Evolutionary conservation across 2,329 filamentous ascomycete genomes (phyloP), one percentile per base, ranked within the genome.

Genomic region (Lasiodiplodia citricola): DNA sequence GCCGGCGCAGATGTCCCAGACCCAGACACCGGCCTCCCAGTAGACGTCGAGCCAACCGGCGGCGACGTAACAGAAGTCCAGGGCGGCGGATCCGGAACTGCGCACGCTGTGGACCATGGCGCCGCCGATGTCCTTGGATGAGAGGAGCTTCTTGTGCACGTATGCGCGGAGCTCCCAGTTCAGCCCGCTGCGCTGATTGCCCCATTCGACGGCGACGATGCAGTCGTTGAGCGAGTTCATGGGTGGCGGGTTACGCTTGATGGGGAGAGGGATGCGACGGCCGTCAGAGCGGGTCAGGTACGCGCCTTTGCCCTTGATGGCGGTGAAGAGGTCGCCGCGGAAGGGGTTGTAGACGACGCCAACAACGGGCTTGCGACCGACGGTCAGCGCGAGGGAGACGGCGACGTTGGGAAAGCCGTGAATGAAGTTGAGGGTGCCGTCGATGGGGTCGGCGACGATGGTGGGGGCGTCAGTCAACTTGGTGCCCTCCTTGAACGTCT

Each of bases 31-130:
- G 4, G 75, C 77, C 68, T 80, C 79, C 78, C 78, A 80, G 66
- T 79, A 80, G 0, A 72, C 67, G 52, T 80, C 78, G 0, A 80
- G 60, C 54, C 71, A 72, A 44, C 78, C 78, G 6, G 76, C 74
- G 1, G 78, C 79, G 1, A 80, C 78, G 68, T 79, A 79, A 71
- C 79, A 81, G 66, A 81, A 79, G 69, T 80, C 75, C 1, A 81
- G 73, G 0, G 78, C 79, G 0, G 78, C 78, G 2, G 78, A 80
- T 16, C 79, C 78, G 13, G 73, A 76, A 3, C 75, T 76, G 18
- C 78, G 78, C 14, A 78, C 71, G 0, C 74, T 77, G 31, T 79
- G 75, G 35, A 72, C 73, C 76, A 80, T 79, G 0, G 76, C 76
- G 25, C 78, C 78, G 18, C 74, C 77, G 0, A 70, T 70, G 1